Evolutionary conservation across 2,329 filamentous ascomycete species (phyloP), one percentile per base, ranked within the genome.

Genomic region (Talaromyces sp.): DNA sequence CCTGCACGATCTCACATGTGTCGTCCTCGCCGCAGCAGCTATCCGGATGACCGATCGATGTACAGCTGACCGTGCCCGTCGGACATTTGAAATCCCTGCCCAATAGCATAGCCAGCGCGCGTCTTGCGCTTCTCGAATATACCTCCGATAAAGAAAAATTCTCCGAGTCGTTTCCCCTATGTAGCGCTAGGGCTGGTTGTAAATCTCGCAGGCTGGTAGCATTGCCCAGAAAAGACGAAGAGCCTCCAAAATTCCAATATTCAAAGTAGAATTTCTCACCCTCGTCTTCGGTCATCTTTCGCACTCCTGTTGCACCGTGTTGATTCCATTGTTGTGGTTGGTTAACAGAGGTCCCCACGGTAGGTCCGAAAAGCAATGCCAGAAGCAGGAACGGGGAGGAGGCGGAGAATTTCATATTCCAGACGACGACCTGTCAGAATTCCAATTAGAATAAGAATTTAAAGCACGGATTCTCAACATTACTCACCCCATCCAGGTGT

Each of bases 1-100:
- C 81, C 35, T 75, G 63, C 4, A 85, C 77, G 3, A 78, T 71
- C 24, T 85, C 77, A 66, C 85, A 88, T 0, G 76, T 80, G 62
- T 81, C 79, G 2, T 77, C 77, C 2, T 72, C 74, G 3, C 76
- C 73, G 66, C 85, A 88, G 69, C 85, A 88, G 65, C 81, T 83
- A 68, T 85, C 78, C 1, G 84, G 80, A 21, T 81, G 79, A 14
- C 77, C 77, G 64, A 87, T 85, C 3, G 75, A 78, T 7, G 77
- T 74, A 68, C 85, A 88, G 43, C 76, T 75, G 21, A 68, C 74
- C 0, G 84, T 87, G 19, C 78, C 82, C 7, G 75, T 68, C 0
- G 85, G 85, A 68, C 85, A 88, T 62, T 81, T 69, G 67, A 85
- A 88, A 54, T 79, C 80, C 61, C 84, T 74, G 56, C 75, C 74